Percentiles rank a stretch among this genome's conserved stretches.
These are phyloP conservation scores for Metarhizium album DNA, from an alignment of 2,329 filamentous ascomycete species.

Conservation along the genomic window DNA sequence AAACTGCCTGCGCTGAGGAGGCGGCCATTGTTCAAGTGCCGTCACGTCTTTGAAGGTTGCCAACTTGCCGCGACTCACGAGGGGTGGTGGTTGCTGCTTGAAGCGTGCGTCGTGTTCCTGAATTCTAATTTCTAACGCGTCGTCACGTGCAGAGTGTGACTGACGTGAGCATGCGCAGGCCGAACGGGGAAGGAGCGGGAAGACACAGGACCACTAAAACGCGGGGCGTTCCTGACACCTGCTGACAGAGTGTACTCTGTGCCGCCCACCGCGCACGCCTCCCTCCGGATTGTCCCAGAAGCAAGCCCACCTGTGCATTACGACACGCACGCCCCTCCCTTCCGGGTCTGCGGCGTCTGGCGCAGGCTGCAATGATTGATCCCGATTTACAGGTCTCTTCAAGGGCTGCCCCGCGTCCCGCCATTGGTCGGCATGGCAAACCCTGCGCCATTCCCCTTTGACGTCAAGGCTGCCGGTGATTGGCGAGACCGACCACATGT, in stretches of 20 bases:
- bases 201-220: slow-evolving; percentile 17
- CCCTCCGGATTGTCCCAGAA: too few relatives aligned
- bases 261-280: too few relatives aligned
- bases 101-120: not conserved
- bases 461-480: slow-evolving; percentile 5
- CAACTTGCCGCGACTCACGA: too few relatives aligned
- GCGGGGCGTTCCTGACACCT: slow-evolving; percentile 27
- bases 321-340: slow-evolving; percentile 5
- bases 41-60: not conserved
- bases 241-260: not conserved
- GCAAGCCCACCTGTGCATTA: not conserved
- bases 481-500: slow-evolving; percentile 4
- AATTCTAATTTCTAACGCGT: not conserved
- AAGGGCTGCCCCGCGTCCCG: slow-evolving; percentile 20
- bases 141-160: not conserved
- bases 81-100: not conserved
- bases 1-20: too few relatives aligned
- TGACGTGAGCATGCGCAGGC: not conserved
- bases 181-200: not conserved
- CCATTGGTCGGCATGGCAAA: slow-evolving; percentile 10
- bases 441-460: slow-evolving; percentile 11
- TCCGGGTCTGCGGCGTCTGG: slow-evolving; percentile 7
- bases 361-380: slow-evolving; percentile 17
- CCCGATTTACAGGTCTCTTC: slow-evolving; percentile 19
- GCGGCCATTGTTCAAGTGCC: not conserved